Base-by-base conservation (phyloP, 2,329 filamentous ascomycete species). In the Diaporthe ampelina region DNA sequence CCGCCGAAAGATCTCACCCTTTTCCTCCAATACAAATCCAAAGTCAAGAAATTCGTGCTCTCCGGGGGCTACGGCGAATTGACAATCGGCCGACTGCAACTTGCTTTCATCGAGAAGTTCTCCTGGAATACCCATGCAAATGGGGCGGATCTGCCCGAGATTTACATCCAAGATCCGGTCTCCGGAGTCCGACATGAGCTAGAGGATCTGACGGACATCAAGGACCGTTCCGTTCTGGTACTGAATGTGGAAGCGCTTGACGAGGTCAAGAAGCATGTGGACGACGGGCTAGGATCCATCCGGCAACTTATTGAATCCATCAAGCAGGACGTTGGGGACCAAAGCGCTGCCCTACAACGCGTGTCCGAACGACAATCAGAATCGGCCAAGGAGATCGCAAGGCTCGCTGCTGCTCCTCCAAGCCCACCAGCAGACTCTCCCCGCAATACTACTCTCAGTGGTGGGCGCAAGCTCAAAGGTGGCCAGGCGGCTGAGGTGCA, bases 81-180 rank as follows among this genome's bases (percentile, higher is more conserved):
- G 15, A 96, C 94, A 3, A 93, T 98, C 74, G 95, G 95, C 1
- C 91, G 95, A 32, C 84, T 99, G 74, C 96, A 99, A 82, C 89
- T 99, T 37, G 96, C 97, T 0, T 99, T 99, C 79, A 99, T 99
- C 78, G 97, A 99, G 78, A 99, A 98, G 82, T 99, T 99, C 81
- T 97, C 96, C 0, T 99, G 97, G 95, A 98, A 98, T 79, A 98
- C 96, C 0, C 95, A 98, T 79, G 93, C 95, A 75, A 97, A 98
- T 79, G 97, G 97, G 10, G 91, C 92, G 19, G 97, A 99, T 81
- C 85, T 99, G 59, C 97, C 97, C 0, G 97, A 99, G 79, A 98
- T 99, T 21, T 98, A 99, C 82, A 97, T 99, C 21, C 97, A 99
- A 82, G 97, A 99, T 81, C 93, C 95, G 0, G 90, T 98, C 3